Conservation (phyloP, 768 basidiomycete genomes). For the Suillus cothurnatus region DNA sequence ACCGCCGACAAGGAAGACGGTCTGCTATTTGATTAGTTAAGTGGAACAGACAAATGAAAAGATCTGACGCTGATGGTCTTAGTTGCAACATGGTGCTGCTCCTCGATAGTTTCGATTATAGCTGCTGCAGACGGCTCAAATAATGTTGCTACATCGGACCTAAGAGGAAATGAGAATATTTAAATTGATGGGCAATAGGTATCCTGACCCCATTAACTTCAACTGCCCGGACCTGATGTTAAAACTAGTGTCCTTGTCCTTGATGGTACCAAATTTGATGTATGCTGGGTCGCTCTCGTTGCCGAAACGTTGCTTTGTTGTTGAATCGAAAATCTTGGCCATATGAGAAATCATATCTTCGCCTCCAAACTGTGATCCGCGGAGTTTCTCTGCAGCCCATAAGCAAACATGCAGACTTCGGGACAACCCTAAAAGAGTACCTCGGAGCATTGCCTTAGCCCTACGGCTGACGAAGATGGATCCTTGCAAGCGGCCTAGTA, state of each 20-base stretch:
- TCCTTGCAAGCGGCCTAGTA: constrained; percentile 49
- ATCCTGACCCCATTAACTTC: constrained; percentile 39
- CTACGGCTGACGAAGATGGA: constrained; percentile 53
- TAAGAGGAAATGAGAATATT: constrained; percentile 8
- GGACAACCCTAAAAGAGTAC: constrained; percentile 25
- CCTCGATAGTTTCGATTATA: constrained; percentile 28
- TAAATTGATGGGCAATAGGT: background rate
- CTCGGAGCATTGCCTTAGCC: constrained; percentile 40
- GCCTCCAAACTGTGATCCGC: constrained; percentile 40
- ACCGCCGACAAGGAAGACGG: constrained; percentile 46
- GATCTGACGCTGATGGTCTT: constrained; percentile 28
- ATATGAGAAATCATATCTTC: constrained; percentile 46
- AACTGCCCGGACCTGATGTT: constrained; percentile 51
- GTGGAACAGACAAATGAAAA: background rate
- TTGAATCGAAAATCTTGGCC: constrained; percentile 45
- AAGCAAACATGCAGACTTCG: background rate
- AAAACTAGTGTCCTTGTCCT: constrained; percentile 41
- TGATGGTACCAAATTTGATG: constrained; percentile 48
- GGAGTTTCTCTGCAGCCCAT: constrained; percentile 39
- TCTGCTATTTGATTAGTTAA: constrained; percentile 24
- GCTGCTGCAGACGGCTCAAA: constrained; percentile 29
- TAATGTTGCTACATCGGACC: constrained; percentile 31
- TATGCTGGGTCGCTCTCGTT: constrained; percentile 42
- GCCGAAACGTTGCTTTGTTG: constrained; percentile 48
- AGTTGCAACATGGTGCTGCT: constrained; percentile 21